phyloP scores from a whole-genome alignment of 768 basidiomycete genomes.

The Asterophora parasitica region DNA sequence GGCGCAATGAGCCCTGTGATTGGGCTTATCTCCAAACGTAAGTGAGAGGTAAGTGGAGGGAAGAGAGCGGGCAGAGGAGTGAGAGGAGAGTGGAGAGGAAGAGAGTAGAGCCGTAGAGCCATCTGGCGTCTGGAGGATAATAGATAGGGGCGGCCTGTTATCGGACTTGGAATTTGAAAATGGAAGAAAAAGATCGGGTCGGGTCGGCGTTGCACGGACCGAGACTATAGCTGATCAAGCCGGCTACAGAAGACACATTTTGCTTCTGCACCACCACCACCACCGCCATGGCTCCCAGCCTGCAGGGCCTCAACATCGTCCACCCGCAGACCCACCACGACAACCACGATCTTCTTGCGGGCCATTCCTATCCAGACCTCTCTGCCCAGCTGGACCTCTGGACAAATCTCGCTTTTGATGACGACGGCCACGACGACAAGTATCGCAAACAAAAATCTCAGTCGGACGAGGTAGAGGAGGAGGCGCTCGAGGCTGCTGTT shows the following conservation, averaged over 20 bases:
- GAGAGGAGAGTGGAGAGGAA: neutral
- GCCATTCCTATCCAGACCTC: constrained; percentile 68
- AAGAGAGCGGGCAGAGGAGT: neutral
- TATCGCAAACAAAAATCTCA: constrained; percentile 31
- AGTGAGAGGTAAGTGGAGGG: neutral
- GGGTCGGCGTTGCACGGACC: no score
- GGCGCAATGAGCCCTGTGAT: neutral
- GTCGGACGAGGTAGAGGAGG: constrained; percentile 47
- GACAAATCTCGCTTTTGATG: constrained; percentile 78
- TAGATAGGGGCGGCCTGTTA: neutral
- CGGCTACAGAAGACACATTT: neutral
- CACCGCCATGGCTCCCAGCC: constrained; percentile 50
- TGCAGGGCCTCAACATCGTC: constrained; percentile 81
- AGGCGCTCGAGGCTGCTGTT: constrained; percentile 32
- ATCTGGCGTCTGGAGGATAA: no score
- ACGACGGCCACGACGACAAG: constrained; percentile 50
- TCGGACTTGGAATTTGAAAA: no score
- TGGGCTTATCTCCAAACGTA: neutral
- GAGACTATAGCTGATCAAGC: no score
- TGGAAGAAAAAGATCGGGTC: no score
- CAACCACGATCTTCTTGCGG: constrained; percentile 55
- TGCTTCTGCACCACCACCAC: constrained; percentile 1
- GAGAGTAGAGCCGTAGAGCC: no score
- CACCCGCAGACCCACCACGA: constrained; percentile 45
- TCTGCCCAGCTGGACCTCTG: constrained; percentile 77